A percentile compares a stretch with the other conserved stretches of the same genome.
phyloP scores from a whole-genome alignment of 495 filamentous ascomycete species.

The Echria macrotheca region DNA sequence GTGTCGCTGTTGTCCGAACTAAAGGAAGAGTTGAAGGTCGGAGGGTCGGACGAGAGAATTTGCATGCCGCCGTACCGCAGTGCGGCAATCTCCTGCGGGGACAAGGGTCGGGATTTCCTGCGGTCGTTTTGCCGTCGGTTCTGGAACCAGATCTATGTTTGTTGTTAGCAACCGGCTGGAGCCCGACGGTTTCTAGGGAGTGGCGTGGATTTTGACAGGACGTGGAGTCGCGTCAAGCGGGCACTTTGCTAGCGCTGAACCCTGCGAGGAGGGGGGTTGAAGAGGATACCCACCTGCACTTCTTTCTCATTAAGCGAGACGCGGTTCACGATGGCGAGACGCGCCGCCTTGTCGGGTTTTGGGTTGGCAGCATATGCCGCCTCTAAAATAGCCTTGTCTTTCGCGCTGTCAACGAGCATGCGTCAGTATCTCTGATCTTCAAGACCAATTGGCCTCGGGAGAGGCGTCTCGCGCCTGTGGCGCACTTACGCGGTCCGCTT shows the following conservation, averaged over 20 bases:
- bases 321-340: slow-evolving; percentile 73
- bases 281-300: slow-evolving; percentile 80
- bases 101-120: slow-evolving; percentile 80
- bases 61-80: slow-evolving; percentile 53
- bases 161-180: slow-evolving; percentile 7
- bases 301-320: slow-evolving; percentile 95
- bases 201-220: not conserved
- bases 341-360: slow-evolving; percentile 88
- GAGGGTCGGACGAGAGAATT: slow-evolving; percentile 44
- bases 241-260: not conserved
- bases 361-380: slow-evolving; percentile 77
- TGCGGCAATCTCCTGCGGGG: slow-evolving; percentile 70
- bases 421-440: too few species aligned
- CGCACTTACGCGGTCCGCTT: slow-evolving; percentile 49
- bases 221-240: slow-evolving; percentile 14
- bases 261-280: slow-evolving; percentile 1
- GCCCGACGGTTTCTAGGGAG: too few species aligned
- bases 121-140: slow-evolving; percentile 93
- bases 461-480: not conserved
- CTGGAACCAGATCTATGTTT: slow-evolving; percentile 92
- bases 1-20: slow-evolving; percentile 15
- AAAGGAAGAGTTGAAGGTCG: slow-evolving; percentile 32
- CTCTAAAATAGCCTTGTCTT: slow-evolving; percentile 89
- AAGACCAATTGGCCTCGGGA: not conserved
- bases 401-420: too few species aligned